Evolutionary conservation across 257 asterid species (phyloP), one percentile per base, ranked within the genome.

Genomic region (Lithospermum erythrorhizon): DNA sequence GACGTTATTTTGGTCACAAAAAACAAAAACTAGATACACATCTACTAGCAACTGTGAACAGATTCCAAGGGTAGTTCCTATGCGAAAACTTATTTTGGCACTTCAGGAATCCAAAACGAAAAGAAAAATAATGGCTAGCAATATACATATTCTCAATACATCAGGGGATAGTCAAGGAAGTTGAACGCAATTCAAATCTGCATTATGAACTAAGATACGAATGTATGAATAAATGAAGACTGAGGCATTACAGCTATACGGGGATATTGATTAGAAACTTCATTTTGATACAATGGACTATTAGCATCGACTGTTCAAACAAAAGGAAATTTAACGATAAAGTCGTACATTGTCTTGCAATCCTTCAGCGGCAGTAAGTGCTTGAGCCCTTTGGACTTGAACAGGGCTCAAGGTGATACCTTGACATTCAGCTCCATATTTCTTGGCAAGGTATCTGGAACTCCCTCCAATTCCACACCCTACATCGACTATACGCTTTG

Each of bases 381-480:
- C 72, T 75, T 74, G 91, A 65, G 96, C 99, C 81, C 97, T 89
- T 69, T 83, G 68, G 19, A 96, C 99, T 79, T 93, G 99, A n/a
- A 89, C 82, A 66, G 99, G 96, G 78, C 99, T 93, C 17, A 93
- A 79, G 19, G 99, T 93, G 71, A 93, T 89, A 67, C 97, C 99
- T 25, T 65, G 63, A 65, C 87, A 75, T 32, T 65, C 72, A 6
- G 99, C 94, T 13, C 81, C 90, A 67, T 72, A 93, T 69, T 93
- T 89, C 70, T 69, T 70, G 3, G 96, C 87, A 49, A 93, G 61
- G 79, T 86, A 84, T 58, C 97, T 80, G 0, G 97, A 81, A 74
- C 97, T 93, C 62, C 97, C 99, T 52, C 99, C 99, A 27, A 93
- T 89, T 6, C 99, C 99, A 72, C 99, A 93, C 18, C 99, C 98